Base-by-base conservation (phyloP, 257 asterid genomes). In the Ilex aquifolium region DNA sequence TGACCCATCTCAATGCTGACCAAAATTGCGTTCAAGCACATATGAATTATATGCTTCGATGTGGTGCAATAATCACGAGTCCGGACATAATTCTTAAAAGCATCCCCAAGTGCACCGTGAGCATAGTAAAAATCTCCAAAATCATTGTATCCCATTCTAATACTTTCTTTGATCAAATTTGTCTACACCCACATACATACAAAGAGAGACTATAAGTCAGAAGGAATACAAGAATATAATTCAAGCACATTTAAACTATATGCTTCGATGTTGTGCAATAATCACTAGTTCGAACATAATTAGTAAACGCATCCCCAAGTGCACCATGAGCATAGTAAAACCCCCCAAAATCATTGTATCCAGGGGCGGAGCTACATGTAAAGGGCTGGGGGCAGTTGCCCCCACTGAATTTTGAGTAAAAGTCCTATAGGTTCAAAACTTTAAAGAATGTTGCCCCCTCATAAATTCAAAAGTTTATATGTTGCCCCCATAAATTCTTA, bases 1-100 rank as follows among this genome's bases (percentile, higher is more conserved):
- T 93, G 97, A 27, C 99, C 95, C 95, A 90, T 87, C 85, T 90
- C 99, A 61, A 90, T 90, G 92, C 97, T 84, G 65, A 86, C 94
- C 72, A 93, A 76, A 62, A 90, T 93, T 29, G 95, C 96, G 53
- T 84, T 85, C 68, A 90, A 73, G 72, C 97, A 93, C 99, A 90
- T 93, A 73, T 83, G 91, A 54, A 76, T 75, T 13, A 90, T 90
- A 76, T 87, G 97, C 61, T 88, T 93, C 0, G 95, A 69, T 10
- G 97, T 87, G 5, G 99, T 90, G 81, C 99, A 93, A 63, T 93
- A 93, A 73, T 93, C 99, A 56, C 97, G 95, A 6, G 97, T 88
- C 39, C 99, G 97, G 54, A 87, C 90, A 59, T 87, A 93, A 73
- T 79, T 87, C 79, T 87, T 90, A 62, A 90, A 93, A 42, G 99